Evolutionary conservation across 768 basidiomycete genomes (phyloP), one percentile per base, ranked within the genome.

Genomic region (Sutorius australiensis): DNA sequence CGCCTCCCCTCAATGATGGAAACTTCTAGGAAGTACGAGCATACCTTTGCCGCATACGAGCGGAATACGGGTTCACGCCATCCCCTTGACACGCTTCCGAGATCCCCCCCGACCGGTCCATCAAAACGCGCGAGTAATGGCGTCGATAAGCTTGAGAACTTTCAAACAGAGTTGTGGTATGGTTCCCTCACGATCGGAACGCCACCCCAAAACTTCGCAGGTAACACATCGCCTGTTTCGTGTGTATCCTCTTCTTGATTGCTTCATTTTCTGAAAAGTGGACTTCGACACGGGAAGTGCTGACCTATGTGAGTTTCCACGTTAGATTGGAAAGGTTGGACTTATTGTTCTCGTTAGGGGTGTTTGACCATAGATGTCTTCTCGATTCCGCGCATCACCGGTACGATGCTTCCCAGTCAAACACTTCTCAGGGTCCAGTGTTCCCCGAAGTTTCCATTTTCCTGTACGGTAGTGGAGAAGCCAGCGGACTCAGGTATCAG

Each of bases 201-300:
- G 9, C 80, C 80, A 6, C 57, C 73, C 6, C 61, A 63, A 45
- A 34, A 47, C 3, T 79, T 74, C 53, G 70, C 63, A 41, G 74
- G 75, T 77, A 50, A 42, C 62, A 49, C 7, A 3, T 27, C 8
- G 6, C 7, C 6, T 34, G 9, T 24, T 36, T 0, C 2, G 27
- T 38, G 9, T 39, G 21, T 28, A 14, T 36, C 27, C 2, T 27
- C 28, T 27, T 31, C 1, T 38, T 48, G 21, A 55, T 41, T 1
- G 14, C 6, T 28, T 47, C 14, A 10, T 24, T 9, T 32, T 30
- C 40, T 17, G 27, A 28, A 12, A 30, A 77, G 77, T 77, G 56
- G 75, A 76, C 55, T 76, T 77, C 51, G 78, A 80, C 58, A 80
- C 78, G 10, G 77, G 80, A 39, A 79, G 77, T 41, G 71, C 75